Evolutionary conservation across 495 filamentous ascomycete genomes (phyloP), one percentile per base, ranked within the genome.

Genomic region (Talaromyces proteolyticus): DNA sequence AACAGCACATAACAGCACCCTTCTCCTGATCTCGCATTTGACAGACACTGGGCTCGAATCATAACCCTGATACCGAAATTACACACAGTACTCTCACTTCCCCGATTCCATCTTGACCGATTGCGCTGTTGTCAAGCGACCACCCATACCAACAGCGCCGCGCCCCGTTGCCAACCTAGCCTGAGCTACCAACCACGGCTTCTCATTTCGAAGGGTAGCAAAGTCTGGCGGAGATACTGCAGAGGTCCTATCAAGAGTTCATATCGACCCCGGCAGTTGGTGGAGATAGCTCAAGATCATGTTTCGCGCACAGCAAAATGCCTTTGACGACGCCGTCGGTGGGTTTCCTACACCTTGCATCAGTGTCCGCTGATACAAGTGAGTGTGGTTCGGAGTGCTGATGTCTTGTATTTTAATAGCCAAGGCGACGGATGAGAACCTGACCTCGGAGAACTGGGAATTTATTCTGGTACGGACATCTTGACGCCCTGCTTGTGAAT

Each of bases 401-500:
- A 36, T 21, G 16, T 23, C 42, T 52, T 49, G 46, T 44, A 17
- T 16, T 34, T n/a, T 5, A 14, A 44, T 55, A 98, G 93, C 87
- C 71, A 96, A 95, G 80, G 91, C 94, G 66, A 98, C 93, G 43
- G 93, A 98, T 66, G 93, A 98, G 77, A 98, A 95, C 65, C 80
- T 96, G 61, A 97, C 93, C 7, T 88, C 87, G 39, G 94, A 97
- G 74, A 96, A 97, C 69, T 98, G 93, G 93, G 93, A 93, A 60
- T 91, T 85, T 65, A 98, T 98, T 67, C 85, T 98, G 68, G 80
- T 84, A 72, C 58, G 73, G 29, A 41, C n/a, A 34, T 23, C 49
- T 44, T 6, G 47, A n/a, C n/a, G n/a, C n/a, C n/a, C n/a, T n/a
- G n/a, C n/a, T n/a, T n/a, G n/a, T n/a, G n/a, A n/a, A n/a, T n/a